phyloP scores from a whole-genome alignment of 164 flowering plant species.

The Sextonia rubra region DNA sequence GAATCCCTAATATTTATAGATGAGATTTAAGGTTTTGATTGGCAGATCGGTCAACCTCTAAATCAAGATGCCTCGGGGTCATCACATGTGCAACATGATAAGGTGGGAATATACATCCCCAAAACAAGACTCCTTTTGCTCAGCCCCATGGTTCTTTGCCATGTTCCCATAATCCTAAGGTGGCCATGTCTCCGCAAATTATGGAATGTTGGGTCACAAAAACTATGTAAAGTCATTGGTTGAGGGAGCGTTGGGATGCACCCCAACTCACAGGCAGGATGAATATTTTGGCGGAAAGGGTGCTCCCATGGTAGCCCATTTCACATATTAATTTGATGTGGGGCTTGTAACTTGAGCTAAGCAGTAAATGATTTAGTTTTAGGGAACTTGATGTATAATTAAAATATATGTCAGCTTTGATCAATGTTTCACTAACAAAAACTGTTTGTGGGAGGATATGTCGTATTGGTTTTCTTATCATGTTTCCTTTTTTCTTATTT shows the following conservation, averaged over 20 bases:
- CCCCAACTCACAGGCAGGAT: neutral
- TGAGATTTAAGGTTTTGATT: too few species aligned
- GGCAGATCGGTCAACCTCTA: neutral
- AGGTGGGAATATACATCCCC: neutral
- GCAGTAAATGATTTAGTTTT: too few species aligned
- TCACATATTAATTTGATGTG: too few species aligned
- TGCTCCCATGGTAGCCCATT: neutral
- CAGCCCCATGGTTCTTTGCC: neutral
- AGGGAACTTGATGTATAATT: too few species aligned
- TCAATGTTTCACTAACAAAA: too few species aligned
- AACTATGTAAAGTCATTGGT: neutral
- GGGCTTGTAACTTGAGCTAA: too few species aligned
- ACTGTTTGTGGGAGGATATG: too few species aligned
- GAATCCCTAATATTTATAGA: too few species aligned
- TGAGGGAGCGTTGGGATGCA: neutral
- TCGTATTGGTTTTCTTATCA: too few species aligned
- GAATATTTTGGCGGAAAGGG: neutral
- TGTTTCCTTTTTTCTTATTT: too few species aligned
- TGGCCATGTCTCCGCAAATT: neutral
- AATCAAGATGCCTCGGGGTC: neutral
- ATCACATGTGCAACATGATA: neutral
- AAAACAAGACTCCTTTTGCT: neutral
- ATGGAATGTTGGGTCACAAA: neutral
- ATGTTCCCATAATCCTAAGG: neutral
- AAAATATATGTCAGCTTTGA: too few species aligned